Conservation (phyloP, 805 yeast genomes). For the Candida loeiensis region DNA sequence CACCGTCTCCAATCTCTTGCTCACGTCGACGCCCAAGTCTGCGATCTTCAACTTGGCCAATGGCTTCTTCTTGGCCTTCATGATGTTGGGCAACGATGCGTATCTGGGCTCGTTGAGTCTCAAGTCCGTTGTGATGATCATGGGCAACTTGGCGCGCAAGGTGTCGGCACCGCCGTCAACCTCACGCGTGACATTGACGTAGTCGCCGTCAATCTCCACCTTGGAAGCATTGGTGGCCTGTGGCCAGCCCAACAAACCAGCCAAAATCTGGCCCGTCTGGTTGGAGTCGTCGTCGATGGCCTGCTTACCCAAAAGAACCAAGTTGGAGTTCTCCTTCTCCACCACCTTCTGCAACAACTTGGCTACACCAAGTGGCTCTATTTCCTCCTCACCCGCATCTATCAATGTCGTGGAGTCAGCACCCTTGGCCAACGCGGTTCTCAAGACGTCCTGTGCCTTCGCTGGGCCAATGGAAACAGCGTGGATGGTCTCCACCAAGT, state of each 20-base stretch:
- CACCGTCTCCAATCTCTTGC: constrained; percentile 62
- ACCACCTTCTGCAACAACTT: constrained; percentile 75
- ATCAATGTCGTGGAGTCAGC: constrained; percentile 82
- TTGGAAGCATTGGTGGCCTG: constrained; percentile 94
- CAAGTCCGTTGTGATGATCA: constrained; percentile 87
- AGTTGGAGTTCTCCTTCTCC: constrained; percentile 65
- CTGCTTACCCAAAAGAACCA: constrained; percentile 91
- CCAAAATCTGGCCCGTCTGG: constrained; percentile 96
- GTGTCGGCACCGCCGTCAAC: constrained; percentile 94
- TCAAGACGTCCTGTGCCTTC: constrained; percentile 81
- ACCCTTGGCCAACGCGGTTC: constrained; percentile 93
- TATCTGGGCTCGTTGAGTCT: constrained; percentile 94
- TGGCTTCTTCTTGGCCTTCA: constrained; percentile 98
- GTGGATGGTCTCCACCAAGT: constrained; percentile 73
- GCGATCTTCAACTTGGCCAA: constrained; percentile 58
- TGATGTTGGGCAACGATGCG: constrained; percentile 91
- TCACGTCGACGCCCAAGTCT: constrained; percentile 66
- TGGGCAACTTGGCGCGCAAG: constrained; percentile 71
- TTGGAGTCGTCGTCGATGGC: constrained; percentile 94
- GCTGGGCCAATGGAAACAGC: constrained; percentile 89
- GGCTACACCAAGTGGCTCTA: constrained; percentile 89
- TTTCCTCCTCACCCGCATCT: constrained; percentile 65
- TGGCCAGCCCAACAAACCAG: constrained; percentile 92
- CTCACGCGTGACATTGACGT: constrained; percentile 78
- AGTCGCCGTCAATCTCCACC: constrained; percentile 58